Percentiles rank a stretch among this genome's conserved stretches.
Conservation (phyloP, 805 yeast genomes). For the Wilhelminamyces savonicus region DNA sequence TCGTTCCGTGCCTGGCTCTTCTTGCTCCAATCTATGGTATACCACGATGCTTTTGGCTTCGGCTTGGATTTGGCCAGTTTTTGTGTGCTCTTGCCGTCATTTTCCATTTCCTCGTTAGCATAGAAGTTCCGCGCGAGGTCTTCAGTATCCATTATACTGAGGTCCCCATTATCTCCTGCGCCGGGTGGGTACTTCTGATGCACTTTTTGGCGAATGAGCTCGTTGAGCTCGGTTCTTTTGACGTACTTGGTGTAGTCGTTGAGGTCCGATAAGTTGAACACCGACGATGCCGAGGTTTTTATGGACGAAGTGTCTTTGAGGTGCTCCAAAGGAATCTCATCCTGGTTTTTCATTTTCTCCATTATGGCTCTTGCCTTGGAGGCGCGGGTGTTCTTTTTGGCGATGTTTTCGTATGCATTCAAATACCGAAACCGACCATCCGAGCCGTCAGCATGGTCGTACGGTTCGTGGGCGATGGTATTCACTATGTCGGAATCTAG, state of each 20-base stretch:
- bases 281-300: conserved; percentile 9
- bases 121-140: conserved; percentile 24
- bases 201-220: conserved; percentile 19
- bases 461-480: too few species aligned
- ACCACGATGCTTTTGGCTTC: conserved; percentile 8
- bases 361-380: conserved; percentile 2
- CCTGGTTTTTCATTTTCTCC: conserved; percentile 3
- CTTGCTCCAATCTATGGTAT: conserved; percentile 3
- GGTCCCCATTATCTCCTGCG: conserved; percentile 5
- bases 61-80: conserved; percentile 3
- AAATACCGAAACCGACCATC: conserved; percentile 22
- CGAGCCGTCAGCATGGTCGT: conserved; percentile 1
- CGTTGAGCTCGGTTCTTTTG: conserved; percentile 28
- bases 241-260: conserved; percentile 31
- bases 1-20: conserved; percentile 3
- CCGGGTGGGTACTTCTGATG: conserved; percentile 3
- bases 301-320: conserved; percentile 1
- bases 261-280: conserved; percentile 23
- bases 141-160: conserved; percentile 17
- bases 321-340: conserved; percentile 7
- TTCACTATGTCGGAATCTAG: conserved; percentile 2
- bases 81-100: conserved; percentile 2
- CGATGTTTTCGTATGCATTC: conserved; percentile 15
- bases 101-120: conserved; percentile 9
- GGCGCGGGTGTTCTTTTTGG: conserved; percentile 3